phyloP scores from a whole-genome alignment of 2,329 filamentous ascomycete genomes.

The Aspergillus sp. region DNA sequence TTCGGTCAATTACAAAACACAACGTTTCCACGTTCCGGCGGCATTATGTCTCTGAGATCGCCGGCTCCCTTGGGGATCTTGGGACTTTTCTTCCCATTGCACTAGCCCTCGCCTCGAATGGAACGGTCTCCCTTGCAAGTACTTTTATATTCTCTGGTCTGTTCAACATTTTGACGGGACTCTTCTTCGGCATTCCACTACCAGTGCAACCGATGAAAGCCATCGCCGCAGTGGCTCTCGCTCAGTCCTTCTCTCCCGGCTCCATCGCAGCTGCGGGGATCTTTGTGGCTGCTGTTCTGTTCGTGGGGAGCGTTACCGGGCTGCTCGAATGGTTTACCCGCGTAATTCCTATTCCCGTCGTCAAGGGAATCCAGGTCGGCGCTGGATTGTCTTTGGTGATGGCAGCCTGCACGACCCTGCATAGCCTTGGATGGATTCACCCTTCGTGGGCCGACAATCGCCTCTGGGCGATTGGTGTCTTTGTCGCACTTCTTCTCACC shows the following conservation, averaged over 20 bases:
- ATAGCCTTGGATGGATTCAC: slow-evolving; percentile 66
- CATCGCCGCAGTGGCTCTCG: slow-evolving; percentile 86
- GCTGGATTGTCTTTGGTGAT: slow-evolving; percentile 82
- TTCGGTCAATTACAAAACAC: slow-evolving; percentile 38
- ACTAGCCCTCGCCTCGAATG: slow-evolving; percentile 76
- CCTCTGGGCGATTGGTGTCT: slow-evolving; percentile 72
- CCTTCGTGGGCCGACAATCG: slow-evolving; percentile 74
- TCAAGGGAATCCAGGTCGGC: slow-evolving; percentile 93
- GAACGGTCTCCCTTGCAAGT: slow-evolving; percentile 75
- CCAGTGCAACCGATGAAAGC: slow-evolving; percentile 91
- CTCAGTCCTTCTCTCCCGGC: slow-evolving; percentile 62
- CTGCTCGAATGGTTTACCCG: slow-evolving; percentile 71
- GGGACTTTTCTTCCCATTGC: slow-evolving; percentile 87
- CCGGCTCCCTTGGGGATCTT: slow-evolving; percentile 83
- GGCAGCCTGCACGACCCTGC: slow-evolving; percentile 68
- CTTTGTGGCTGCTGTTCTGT: slow-evolving; percentile 71
- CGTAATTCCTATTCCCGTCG: slow-evolving; percentile 79
- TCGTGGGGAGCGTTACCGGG: slow-evolving; percentile 76
- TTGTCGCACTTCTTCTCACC: slow-evolving; percentile 68
- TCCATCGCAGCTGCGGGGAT: slow-evolving; percentile 81
- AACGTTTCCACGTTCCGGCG: slow-evolving; percentile 58
- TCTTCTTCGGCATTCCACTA: slow-evolving; percentile 81
- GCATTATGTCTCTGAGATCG: slow-evolving; percentile 72
- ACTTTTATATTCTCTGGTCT: slow-evolving; percentile 87
- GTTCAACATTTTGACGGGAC: slow-evolving; percentile 80